Evolutionary conservation across 805 yeast genomes (phyloP).

Genomic region (Kazachstania africana): DNA sequence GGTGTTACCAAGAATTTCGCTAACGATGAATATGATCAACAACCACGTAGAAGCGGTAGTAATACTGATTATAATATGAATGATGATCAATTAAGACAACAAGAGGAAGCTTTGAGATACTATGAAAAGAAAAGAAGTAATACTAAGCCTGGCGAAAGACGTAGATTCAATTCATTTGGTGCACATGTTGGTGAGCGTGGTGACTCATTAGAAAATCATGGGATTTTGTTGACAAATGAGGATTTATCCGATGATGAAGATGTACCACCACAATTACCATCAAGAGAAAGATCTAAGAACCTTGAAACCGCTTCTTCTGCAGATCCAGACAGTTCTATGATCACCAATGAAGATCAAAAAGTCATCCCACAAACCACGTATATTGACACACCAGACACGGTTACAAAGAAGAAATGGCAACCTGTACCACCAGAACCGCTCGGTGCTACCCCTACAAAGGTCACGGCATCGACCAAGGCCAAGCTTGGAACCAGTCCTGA

Average conservation of each 20-base stretch:
- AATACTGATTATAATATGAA: background rate
- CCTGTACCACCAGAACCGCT: conserved; percentile 20
- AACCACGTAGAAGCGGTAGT: conserved; percentile 1
- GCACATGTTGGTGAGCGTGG: conserved; percentile 22
- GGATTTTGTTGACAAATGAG: conserved; percentile 20
- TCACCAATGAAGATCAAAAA: conserved; percentile 8
- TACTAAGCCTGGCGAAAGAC: conserved; percentile 10
- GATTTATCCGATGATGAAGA: conserved; percentile 25
- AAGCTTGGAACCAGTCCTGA: conserved; percentile 7
- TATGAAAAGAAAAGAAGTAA: conserved; percentile 6
- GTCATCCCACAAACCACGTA: conserved; percentile 23
- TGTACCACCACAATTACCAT: conserved; percentile 25
- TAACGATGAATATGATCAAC: conserved; percentile 6
- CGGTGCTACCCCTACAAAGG: conserved; percentile 18
- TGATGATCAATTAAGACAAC: conserved; percentile 6
- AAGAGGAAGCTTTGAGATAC: conserved; percentile 10
- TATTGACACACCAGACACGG: conserved; percentile 23
- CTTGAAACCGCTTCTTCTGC: background rate
- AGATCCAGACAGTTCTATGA: conserved; percentile 3
- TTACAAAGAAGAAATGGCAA: conserved; percentile 16
- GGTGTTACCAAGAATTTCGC: conserved; percentile 31
- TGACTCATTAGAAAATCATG: conserved; percentile 23
- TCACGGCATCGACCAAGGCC: conserved; percentile 6
- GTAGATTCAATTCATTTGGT: conserved; percentile 25
- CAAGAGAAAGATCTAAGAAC: conserved; percentile 7